Evolutionary conservation across 768 basidiomycete genomes (phyloP), one percentile per base, ranked within the genome.

Genomic region (Leccinellum albellum): DNA sequence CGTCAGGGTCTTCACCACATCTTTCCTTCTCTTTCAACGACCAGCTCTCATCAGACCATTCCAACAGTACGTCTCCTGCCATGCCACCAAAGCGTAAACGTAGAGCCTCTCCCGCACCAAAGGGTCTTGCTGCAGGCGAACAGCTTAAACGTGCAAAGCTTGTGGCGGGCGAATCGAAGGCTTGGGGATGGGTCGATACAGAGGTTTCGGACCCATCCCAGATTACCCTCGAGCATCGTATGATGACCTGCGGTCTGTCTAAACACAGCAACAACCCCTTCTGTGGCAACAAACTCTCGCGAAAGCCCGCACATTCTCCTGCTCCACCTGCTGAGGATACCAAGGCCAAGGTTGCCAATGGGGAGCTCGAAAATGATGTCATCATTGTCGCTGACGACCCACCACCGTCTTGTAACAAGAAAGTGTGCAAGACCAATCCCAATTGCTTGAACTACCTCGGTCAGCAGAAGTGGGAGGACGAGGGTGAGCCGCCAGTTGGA

Each of bases 361-460:
- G 79, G 53, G 82, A 83, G 69, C 71, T 77, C 17, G 79, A 79
- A 49, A 82, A 82, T 60, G 86, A 88, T 65, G 70, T 88, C 29
- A 87, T 89, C 53, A 75, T 89, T 20, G 78, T 90, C 35, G 86
- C 87, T 1, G 89, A 90, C 54, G 83, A 88, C 37, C 86, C 89
- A 48, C 69, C 64, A 33, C 73, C 73, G 4, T 64, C 69, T 15
- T 93, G 91, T 66, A 77, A 69, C 56, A 84, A 82, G 64, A 87
- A 82, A 57, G 28, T 51, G 6, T 98, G 96, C 73, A 86, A 81
- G 63, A 72, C 72, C 50, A 95, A 94, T 66, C 89, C 91, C 9
- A 83, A 87, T 51, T 97, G 96, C 70, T 75, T 95, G 53, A 96
- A 94, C 69, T 86, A 92, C 73, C 74, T 97, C 29, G 92, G 91